Base-by-base conservation (phyloP, 176 grass and related monocot species). In the Dendrocalamus sinicus region DNA sequence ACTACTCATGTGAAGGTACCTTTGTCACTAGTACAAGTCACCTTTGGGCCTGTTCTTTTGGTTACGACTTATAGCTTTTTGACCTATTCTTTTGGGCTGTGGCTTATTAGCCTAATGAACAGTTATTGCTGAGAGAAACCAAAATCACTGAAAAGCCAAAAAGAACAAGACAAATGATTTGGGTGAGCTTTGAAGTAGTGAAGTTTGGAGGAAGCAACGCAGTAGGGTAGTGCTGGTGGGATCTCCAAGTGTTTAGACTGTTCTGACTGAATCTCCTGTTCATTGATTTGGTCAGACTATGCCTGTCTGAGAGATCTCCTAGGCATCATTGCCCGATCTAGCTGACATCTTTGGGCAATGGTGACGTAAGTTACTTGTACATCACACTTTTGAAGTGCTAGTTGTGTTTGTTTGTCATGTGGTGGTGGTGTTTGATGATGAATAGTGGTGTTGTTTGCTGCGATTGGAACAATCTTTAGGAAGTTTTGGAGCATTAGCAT, bases 181-280 rank as follows among this genome's bases (percentile, higher is more conserved):
- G 51, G 44, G 45, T 68, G 37, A 83, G 30, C 58, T 69, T 90
- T 79, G 44, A 58, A 84, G 60, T 43, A 74, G 51, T 89, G 61
- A 54, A 41, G 64, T 60, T 68, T 77, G 47, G 3, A 35, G 4
- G 23, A 46, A 73, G 68, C 43, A 39, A 55, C 79, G 58, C 8
- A 57, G 62, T 80, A 52, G 24, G 55, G 70, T 80, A 66, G 24
- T 59, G 47, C 54, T 81, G 67, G 79, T 65, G 57, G 67, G 47
- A 76, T 77, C 84, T 66, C 44, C 22, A 41, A 59, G 30, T 32
- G 66, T 59, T 82, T 87, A 84, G 51, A 84, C 61, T 26, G 58
- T 22, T 73, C 51, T 80, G 80, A 12, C 30, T 75, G 74, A 84
- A 91, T 91, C 80, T 87, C 76, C 16, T 84, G 80, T 35, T n/a